phyloP scores from a whole-genome alignment of 2,329 filamentous ascomycete species.

The Aspergillus felis region DNA sequence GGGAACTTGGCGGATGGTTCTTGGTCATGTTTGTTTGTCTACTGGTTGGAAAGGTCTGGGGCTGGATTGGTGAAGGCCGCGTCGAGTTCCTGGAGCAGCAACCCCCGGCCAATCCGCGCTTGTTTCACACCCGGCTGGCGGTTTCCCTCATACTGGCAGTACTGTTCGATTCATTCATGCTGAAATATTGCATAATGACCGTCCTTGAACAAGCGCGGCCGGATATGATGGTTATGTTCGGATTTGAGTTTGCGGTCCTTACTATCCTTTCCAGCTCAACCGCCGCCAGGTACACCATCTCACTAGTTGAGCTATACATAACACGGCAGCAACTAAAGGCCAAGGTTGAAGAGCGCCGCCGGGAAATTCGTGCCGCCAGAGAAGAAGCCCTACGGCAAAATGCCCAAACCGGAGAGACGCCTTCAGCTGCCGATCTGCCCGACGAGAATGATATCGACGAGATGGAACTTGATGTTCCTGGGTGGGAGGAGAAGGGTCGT shows the following conservation, averaged over 20 bases:
- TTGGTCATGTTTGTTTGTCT: conserved; percentile 93
- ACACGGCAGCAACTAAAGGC: conserved; percentile 68
- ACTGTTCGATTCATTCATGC: conserved; percentile 72
- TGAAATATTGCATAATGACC: conserved; percentile 74
- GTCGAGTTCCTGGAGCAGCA: conserved; percentile 95
- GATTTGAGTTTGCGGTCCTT: conserved; percentile 93
- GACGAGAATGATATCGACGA: conserved; percentile 78
- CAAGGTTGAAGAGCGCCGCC: conserved; percentile 64
- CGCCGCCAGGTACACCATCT: conserved; percentile 70
- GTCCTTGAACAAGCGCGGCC: conserved; percentile 85
- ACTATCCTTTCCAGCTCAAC: conserved; percentile 77
- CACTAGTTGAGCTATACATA: conserved; percentile 72
- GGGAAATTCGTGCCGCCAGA: conserved; percentile 58
- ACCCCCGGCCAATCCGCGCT: conserved; percentile 77
- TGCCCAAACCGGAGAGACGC: conserved; percentile 33
- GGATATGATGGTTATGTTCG: conserved; percentile 99
- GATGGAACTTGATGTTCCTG: conserved; percentile 89
- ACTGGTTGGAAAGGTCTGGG: conserved; percentile 94
- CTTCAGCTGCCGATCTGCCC: conserved; percentile 47
- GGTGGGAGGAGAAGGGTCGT: conserved; percentile 94
- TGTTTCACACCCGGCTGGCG: conserved; percentile 82
- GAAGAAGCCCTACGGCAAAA: conserved; percentile 44
- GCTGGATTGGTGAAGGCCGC: conserved; percentile 93
- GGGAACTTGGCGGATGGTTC: conserved; percentile 92
- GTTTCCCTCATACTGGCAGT: conserved; percentile 76